Base-by-base conservation (phyloP, 176 grass and related monocot genomes). In the Oropetium thomaeum region DNA sequence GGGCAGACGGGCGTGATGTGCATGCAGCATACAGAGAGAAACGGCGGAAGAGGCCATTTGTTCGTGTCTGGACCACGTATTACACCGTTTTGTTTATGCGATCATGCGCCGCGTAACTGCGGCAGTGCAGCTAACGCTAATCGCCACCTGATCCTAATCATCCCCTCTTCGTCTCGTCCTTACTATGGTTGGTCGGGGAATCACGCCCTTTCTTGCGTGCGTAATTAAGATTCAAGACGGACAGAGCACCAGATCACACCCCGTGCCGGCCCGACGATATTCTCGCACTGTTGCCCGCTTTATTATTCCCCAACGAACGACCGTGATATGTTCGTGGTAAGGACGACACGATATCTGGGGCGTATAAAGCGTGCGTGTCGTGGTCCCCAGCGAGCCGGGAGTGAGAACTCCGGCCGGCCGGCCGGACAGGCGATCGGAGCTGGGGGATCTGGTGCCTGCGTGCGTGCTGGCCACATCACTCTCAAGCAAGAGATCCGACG, bases 381-480 rank as follows among this genome's bases (percentile, higher is more conserved):
- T 60, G 13, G 13, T 60, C 57, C 58, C 27, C 13, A 15, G 12
- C 2, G 22, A 10, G 53, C 53, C 22, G 53, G 25, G 23, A 58
- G 23, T n/a, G n/a, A n/a, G n/a, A n/a, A 13, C 16, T 13, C 37
- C 4, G 5, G 25, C 37, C 4, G 5, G 53, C 58, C 43, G 40
- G 65, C 65, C 65, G 43, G 67, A 4, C 67, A 48, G 67, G 67
- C 27, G 67, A 48, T 69, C 67, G 27, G 67, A 32, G 67, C 67
- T 49, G 67, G 67, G 67, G 67, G 67, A 69, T 32, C 43, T 17
- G 29, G 15, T n/a, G n/a, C n/a, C n/a, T n/a, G n/a, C 15, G 8
- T 27, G 11, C 41, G 7, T 3, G 42, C 42, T 4, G 5, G 66
- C 42, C 26, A 5, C 42, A 23, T 5, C 41, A 26, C 23, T 17